phyloP scores from a whole-genome alignment of 1,284 basidiomycete species.

The Abortiporus biennis region DNA sequence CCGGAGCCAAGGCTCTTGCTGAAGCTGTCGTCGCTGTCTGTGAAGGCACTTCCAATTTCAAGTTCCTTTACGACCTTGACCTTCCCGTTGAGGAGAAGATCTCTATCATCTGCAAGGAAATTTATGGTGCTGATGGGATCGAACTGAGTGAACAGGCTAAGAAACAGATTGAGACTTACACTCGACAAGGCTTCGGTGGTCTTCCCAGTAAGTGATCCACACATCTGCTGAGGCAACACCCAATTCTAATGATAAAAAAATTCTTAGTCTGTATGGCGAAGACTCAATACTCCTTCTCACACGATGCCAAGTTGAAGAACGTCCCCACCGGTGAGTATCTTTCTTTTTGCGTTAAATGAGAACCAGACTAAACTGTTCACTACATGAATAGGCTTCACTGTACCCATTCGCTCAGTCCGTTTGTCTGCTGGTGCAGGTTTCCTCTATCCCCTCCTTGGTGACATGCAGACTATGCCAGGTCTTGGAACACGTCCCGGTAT shows the following conservation, averaged over 20 bases:
- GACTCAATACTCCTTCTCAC: conserved; percentile 95
- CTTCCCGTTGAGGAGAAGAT: conserved; percentile 88
- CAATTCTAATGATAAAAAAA: conserved; percentile 8
- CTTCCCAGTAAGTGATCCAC: conserved; percentile 63
- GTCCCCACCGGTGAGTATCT: conserved; percentile 60
- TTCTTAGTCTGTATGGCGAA: conserved; percentile 92
- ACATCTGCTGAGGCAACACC: neutral
- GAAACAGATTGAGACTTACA: conserved; percentile 89
- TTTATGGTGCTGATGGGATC: conserved; percentile 90
- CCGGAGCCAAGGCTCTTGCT: conserved; percentile 82
- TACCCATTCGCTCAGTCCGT: conserved; percentile 88
- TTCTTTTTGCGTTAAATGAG: conserved; percentile 2
- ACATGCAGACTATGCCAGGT: conserved; percentile 98
- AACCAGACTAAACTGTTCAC: conserved; percentile 1
- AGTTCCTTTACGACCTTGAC: conserved; percentile 87
- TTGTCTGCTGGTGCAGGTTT: conserved; percentile 94
- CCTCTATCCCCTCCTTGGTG: conserved; percentile 90
- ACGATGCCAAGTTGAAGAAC: conserved; percentile 88
- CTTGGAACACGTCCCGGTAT: conserved; percentile 87
- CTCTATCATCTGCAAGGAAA: conserved; percentile 78
- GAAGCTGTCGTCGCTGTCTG: conserved; percentile 84
- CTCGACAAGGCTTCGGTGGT: conserved; percentile 79
- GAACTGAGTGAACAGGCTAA: conserved; percentile 78
- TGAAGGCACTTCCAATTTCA: conserved; percentile 80
- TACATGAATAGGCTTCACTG: conserved; percentile 67